Conservation (phyloP, 257 asterid species). For the Leonotis leonurus region DNA sequence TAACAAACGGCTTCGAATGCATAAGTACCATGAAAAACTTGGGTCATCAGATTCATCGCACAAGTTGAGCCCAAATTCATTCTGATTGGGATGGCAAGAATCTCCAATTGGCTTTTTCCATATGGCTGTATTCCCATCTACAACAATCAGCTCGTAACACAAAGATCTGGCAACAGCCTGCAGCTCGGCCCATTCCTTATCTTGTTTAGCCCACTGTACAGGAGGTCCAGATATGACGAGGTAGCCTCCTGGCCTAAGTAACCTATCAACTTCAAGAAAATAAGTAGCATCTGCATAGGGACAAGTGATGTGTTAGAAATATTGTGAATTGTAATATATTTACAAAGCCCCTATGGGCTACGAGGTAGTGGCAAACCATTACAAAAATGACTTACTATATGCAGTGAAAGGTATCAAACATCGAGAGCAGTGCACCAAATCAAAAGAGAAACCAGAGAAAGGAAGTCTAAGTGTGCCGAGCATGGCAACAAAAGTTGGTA, state of each 20-base stretch:
- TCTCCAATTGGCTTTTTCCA: constrained; percentile 84
- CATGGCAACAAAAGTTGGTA: constrained; percentile 97
- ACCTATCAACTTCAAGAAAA: constrained; percentile 91
- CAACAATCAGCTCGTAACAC: constrained; percentile 85
- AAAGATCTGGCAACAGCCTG: constrained; percentile 78
- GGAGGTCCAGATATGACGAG: constrained; percentile 97
- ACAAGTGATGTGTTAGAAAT: constrained; percentile 20
- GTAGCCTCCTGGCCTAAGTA: constrained; percentile 97
- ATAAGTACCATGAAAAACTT: constrained; percentile 65
- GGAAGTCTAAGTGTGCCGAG: constrained; percentile 97
- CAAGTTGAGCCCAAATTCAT: constrained; percentile 61
- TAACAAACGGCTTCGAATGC: not conserved
- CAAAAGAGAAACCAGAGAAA: constrained; percentile 82
- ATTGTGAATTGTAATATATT: no score
- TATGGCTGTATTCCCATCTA: constrained; percentile 91
- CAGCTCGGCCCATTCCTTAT: constrained; percentile 96
- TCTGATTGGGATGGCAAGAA: constrained; percentile 75
- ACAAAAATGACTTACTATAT: constrained; percentile 64
- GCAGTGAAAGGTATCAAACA: constrained; percentile 95
- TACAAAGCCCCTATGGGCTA: no score
- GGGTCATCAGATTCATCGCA: constrained; percentile 81
- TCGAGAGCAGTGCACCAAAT: constrained; percentile 92
- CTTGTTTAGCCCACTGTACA: constrained; percentile 91
- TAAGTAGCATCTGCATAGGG: constrained; percentile 77
- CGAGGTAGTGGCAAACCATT: not conserved